phyloP scores from a whole-genome alignment of 495 filamentous ascomycete species.

The Penicillium ucsense region DNA sequence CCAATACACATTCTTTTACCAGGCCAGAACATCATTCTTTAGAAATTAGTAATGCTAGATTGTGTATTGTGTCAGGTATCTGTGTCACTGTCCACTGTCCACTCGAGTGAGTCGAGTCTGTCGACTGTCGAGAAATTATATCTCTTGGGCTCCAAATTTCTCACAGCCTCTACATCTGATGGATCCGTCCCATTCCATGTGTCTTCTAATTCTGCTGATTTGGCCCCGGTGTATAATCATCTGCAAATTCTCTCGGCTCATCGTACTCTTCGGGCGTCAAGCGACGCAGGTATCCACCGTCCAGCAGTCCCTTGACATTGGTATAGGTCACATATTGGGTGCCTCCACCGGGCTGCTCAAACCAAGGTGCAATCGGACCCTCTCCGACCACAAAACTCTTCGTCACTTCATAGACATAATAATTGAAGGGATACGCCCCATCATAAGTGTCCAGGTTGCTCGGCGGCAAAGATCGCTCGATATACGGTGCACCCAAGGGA shows the following conservation, averaged over 20 bases:
- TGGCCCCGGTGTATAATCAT: slow-evolving; percentile 10
- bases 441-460: slow-evolving; percentile 34
- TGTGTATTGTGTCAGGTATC: too few relatives aligned
- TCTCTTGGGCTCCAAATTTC: too few relatives aligned
- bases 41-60: too few relatives aligned
- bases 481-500: slow-evolving; percentile 41
- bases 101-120: too few relatives aligned
- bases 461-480: slow-evolving; percentile 44
- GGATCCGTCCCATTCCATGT: too few relatives aligned
- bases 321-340: slow-evolving; percentile 31
- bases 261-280: slow-evolving; percentile 12
- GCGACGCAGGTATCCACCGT: slow-evolving; percentile 15
- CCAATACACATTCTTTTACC: too few relatives aligned
- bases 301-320: slow-evolving; percentile 15
- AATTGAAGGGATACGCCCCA: slow-evolving; percentile 41
- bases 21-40: too few relatives aligned
- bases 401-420: slow-evolving; percentile 43
- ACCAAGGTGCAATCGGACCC: slow-evolving; percentile 47
- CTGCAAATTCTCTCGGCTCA: slow-evolving; percentile 8
- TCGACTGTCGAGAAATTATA: too few relatives aligned
- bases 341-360: slow-evolving; percentile 48
- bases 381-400: slow-evolving; percentile 31
- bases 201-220: too few relatives aligned
- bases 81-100: too few relatives aligned
- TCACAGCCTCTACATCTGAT: too few relatives aligned